Evolutionary conservation across 2,329 filamentous ascomycete species (phyloP).

Genomic region (Exophiala phaeomuriformis): DNA sequence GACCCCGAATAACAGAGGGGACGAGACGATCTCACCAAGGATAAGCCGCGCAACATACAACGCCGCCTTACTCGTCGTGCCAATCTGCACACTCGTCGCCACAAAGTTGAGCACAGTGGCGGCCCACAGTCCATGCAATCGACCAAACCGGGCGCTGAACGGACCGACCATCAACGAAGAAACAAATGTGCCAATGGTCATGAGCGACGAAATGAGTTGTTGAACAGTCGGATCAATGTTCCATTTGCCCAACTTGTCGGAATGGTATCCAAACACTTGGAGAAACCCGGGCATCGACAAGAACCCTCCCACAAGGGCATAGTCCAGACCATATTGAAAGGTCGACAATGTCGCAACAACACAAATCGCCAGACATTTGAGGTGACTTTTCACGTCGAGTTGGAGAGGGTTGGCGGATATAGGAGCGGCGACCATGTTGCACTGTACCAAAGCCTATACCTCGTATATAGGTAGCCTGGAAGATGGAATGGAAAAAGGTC

Average conservation of each 20-base stretch:
- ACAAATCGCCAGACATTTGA: slow-evolving; percentile 44
- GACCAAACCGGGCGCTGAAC: slow-evolving; percentile 44
- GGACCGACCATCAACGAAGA: slow-evolving; percentile 44
- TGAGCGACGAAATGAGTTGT: slow-evolving; percentile 36
- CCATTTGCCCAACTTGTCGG: slow-evolving; percentile 29
- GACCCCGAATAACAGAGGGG: too few species aligned
- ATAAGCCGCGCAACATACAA: slow-evolving; percentile 44
- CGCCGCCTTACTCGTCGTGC: slow-evolving; percentile 35
- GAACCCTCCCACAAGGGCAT: slow-evolving; percentile 40
- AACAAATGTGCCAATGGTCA: slow-evolving; percentile 47
- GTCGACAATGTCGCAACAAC: slow-evolving; percentile 43
- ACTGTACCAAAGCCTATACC: too few species aligned
- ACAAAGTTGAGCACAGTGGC: slow-evolving; percentile 42
- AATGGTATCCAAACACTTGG: slow-evolving; percentile 45
- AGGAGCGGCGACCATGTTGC: slow-evolving; percentile 14
- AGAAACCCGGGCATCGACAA: slow-evolving; percentile 49
- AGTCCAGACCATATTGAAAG: slow-evolving; percentile 47
- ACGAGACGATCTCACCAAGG: slow-evolving; percentile 28
- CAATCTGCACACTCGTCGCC: slow-evolving; percentile 42
- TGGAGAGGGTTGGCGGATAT: slow-evolving; percentile 19
- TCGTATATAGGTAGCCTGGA: too few species aligned
- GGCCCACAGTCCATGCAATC: slow-evolving; percentile 42
- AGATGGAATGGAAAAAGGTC: too few species aligned
- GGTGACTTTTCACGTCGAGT: slow-evolving; percentile 27
- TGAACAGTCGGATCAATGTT: slow-evolving; percentile 7